phyloP scores from a whole-genome alignment of 441 rosid genomes.

The Bruguiera hainesii region DNA sequence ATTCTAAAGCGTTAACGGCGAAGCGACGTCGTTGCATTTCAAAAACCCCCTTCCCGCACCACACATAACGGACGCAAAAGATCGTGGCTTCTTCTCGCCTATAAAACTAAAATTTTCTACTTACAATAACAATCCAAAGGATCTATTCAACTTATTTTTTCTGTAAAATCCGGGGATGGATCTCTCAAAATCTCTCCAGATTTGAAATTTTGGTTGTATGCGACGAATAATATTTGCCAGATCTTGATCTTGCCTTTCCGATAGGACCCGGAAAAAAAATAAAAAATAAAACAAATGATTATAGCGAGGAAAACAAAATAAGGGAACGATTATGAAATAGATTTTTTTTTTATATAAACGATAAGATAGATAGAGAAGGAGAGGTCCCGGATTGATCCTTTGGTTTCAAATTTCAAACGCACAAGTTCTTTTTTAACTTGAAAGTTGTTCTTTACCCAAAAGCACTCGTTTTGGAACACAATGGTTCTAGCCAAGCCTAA shows the following conservation, averaged over 20 bases:
- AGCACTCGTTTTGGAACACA: background rate
- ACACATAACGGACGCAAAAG: too few relatives aligned
- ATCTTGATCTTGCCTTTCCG: background rate
- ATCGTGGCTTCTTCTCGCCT: background rate
- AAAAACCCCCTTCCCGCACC: background rate
- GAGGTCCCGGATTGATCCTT: background rate
- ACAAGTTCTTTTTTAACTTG: background rate
- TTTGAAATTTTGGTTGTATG: background rate
- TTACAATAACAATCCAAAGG: background rate
- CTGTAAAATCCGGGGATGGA: too few relatives aligned
- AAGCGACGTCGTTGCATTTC: background rate
- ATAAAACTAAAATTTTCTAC: background rate
- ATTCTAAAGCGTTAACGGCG: background rate
- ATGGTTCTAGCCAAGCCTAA: too few relatives aligned
- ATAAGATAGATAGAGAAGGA: too few relatives aligned
- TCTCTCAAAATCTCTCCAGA: background rate
- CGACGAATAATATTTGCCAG: background rate
- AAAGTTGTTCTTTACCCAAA: too few relatives aligned
- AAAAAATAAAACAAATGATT: too few relatives aligned
- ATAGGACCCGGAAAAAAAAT: too few relatives aligned
- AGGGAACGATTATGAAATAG: background rate
- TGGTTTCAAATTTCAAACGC: background rate
- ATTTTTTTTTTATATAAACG: too few relatives aligned
- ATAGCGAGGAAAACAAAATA: background rate
- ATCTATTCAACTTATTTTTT: background rate